Conservation (phyloP, 2,329 filamentous ascomycete genomes). For the Neofusicoccum sp. region DNA sequence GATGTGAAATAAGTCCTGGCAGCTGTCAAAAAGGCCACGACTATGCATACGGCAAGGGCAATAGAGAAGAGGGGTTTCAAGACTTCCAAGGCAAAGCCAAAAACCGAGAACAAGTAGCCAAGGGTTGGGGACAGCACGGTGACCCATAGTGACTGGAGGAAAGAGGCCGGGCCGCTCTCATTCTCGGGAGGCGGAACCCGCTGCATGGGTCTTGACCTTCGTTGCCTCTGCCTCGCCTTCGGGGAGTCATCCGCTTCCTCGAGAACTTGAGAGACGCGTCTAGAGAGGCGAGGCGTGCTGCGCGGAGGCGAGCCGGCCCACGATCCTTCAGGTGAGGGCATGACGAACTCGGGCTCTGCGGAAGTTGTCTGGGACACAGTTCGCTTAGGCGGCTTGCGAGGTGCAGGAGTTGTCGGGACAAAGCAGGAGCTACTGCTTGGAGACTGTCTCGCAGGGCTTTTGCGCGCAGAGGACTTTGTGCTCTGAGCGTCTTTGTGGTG, state of each 20-base stretch:
- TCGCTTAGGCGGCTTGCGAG: background rate
- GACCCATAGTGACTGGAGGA: constrained; percentile 32
- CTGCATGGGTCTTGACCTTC: constrained; percentile 13
- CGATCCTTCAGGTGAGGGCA: constrained; percentile 41
- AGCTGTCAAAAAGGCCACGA: constrained; percentile 28
- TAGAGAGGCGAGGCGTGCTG: background rate
- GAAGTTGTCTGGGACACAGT: constrained; percentile 26
- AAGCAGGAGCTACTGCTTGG: constrained; percentile 18
- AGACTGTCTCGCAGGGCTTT: background rate
- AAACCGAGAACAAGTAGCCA: constrained; percentile 58
- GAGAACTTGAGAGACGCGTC: background rate
- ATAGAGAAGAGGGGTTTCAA: constrained; percentile 67
- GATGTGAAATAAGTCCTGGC: background rate
- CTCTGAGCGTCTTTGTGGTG: background rate
- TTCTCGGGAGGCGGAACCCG: background rate
- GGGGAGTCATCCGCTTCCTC: background rate
- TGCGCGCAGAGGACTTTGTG: background rate
- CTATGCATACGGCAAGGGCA: constrained; percentile 63
- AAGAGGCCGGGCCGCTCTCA: background rate
- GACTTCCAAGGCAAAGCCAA: constrained; percentile 62
- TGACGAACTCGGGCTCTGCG: constrained; percentile 45
- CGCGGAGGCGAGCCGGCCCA: constrained; percentile 21
- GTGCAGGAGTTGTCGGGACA: constrained; percentile 19
- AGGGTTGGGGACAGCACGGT: constrained; percentile 40
- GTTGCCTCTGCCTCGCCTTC: background rate